Conservation (phyloP, 441 rosid genomes). For the Euphorbia neoarborescens region DNA sequence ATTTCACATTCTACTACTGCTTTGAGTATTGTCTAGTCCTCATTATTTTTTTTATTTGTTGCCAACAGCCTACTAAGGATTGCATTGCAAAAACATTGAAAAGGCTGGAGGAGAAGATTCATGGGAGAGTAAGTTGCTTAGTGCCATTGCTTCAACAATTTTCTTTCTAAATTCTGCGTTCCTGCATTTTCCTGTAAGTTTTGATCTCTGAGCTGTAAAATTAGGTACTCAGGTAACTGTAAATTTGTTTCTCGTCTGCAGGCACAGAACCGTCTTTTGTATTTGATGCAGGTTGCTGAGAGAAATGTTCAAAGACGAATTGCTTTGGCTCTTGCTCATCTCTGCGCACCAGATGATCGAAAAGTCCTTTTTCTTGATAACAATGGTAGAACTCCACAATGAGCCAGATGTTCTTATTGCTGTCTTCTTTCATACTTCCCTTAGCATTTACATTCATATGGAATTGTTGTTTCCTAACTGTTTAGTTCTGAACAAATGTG, state of each 20-base stretch:
- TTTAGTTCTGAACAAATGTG: constrained; percentile 14
- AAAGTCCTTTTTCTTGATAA: constrained; percentile 68
- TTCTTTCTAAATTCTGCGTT: constrained; percentile 3
- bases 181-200: neutral
- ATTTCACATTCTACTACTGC: neutral
- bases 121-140: constrained; percentile 65
- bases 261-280: constrained; percentile 71
- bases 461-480: neutral
- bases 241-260: constrained; percentile 23
- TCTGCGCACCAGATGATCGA: constrained; percentile 74
- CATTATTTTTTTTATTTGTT: constrained; percentile 2
- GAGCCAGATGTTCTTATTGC: neutral
- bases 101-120: constrained; percentile 91
- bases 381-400: constrained; percentile 43
- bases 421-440: constrained; percentile 4
- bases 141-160: neutral
- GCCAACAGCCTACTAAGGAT: constrained; percentile 77
- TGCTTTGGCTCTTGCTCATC: constrained; percentile 89
- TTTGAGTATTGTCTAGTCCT: neutral
- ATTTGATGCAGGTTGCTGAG: constrained; percentile 70
- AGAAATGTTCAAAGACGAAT: constrained; percentile 68
- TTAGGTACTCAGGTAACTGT: neutral
- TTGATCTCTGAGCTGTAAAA: neutral
- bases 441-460: constrained; percentile 6
- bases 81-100: constrained; percentile 83